phyloP scores from a whole-genome alignment of 352 stramenopile species.

The Globisporangium abappressorium region DNA sequence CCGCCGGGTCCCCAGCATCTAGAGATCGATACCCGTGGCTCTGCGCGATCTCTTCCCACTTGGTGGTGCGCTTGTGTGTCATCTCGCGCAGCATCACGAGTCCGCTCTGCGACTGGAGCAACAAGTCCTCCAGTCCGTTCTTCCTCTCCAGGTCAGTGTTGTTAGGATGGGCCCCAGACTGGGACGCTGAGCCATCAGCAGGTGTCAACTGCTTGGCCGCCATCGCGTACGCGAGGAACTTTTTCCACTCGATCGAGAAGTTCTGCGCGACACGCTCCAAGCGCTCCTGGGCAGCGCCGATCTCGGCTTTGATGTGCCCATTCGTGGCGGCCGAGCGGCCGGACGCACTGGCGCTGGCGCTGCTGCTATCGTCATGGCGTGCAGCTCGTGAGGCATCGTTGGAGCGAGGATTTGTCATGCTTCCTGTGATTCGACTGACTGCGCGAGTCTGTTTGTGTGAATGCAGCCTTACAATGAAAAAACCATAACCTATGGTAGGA shows the following conservation, averaged over 20 bases:
- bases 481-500: too few relatives aligned
- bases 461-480: too few relatives aligned
- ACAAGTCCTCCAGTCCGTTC: constrained; percentile 36
- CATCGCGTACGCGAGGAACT: constrained; percentile 52
- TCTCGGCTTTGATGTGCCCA: constrained; percentile 23
- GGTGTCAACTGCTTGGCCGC: constrained; percentile 30
- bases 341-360: background rate
- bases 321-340: background rate
- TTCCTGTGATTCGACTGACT: too few relatives aligned
- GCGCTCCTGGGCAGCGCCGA: constrained; percentile 32
- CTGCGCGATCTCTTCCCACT: constrained; percentile 35
- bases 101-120: constrained; percentile 49
- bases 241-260: constrained; percentile 61
- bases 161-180: too few relatives aligned
- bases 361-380: background rate
- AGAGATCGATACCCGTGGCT: constrained; percentile 25
- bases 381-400: too few relatives aligned
- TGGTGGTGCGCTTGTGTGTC: constrained; percentile 22
- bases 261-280: constrained; percentile 41
- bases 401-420: too few relatives aligned
- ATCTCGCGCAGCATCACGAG: constrained; percentile 55
- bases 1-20: too few relatives aligned
- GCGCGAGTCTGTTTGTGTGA: too few relatives aligned
- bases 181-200: background rate
- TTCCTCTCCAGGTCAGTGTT: background rate